These are phyloP conservation scores for Talaromyces wortmannii DNA, from an alignment of 495 filamentous ascomycete genomes.

Conservation along the genomic window DNA sequence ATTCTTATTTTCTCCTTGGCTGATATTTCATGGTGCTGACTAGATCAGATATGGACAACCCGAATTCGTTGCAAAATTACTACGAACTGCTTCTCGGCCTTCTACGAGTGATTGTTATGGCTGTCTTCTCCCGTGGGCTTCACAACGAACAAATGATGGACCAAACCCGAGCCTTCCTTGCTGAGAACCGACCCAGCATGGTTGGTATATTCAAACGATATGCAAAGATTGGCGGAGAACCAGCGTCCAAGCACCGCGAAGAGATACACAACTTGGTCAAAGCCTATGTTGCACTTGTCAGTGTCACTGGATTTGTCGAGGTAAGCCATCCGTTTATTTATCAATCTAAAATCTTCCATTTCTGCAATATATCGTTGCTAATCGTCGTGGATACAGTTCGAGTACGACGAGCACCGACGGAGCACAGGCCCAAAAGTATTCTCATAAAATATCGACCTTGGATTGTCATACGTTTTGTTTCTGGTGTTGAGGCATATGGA, in stretches of 20 bases:
- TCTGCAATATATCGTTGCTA: background rate
- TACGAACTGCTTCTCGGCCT: conserved; percentile 78
- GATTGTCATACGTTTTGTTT: background rate
- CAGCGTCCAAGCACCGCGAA: conserved; percentile 26
- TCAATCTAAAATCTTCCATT: too few species aligned
- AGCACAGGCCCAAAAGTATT: conserved; percentile 24
- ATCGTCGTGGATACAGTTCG: conserved; percentile 18
- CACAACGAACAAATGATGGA: conserved; percentile 72
- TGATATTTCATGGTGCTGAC: conserved; percentile 11
- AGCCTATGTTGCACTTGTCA: conserved; percentile 51
- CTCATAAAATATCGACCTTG: conserved; percentile 19
- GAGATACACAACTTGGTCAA: conserved; percentile 49
- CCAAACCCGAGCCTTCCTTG: conserved; percentile 68
- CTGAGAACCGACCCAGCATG: conserved; percentile 70
- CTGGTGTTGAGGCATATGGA: conserved; percentile 1
- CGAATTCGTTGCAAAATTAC: conserved; percentile 67
- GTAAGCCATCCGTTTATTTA: conserved; percentile 24
- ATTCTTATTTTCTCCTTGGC: conserved; percentile 8
- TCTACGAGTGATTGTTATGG: conserved; percentile 71
- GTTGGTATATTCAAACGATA: conserved; percentile 88
- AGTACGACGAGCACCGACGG: conserved; percentile 33
- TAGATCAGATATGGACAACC: conserved; percentile 53
- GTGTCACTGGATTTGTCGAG: conserved; percentile 54
- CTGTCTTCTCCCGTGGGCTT: conserved; percentile 68
- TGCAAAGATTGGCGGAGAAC: conserved; percentile 62